Percentiles rank a stretch among this genome's conserved stretches.
Conservation (phyloP, 345 rosid species). For the Linum tenue region DNA sequence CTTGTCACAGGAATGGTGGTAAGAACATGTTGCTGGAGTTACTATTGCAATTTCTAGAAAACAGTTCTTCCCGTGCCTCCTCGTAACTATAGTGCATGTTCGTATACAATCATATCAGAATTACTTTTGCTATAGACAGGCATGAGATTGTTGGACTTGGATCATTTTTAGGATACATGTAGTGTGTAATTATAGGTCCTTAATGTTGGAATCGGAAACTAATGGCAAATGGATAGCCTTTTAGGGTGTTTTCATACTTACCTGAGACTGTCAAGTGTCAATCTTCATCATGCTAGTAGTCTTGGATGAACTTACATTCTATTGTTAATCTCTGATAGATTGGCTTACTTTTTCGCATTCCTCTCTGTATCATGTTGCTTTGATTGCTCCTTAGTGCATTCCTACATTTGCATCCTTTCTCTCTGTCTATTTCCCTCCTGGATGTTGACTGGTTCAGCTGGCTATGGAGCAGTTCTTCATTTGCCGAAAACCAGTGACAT, state of each 20-base stretch:
- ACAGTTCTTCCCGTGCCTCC: neutral
- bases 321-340: neutral
- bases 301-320: neutral
- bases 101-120: neutral
- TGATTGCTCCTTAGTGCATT: neutral
- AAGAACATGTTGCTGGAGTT: constrained; percentile 12
- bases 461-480: neutral
- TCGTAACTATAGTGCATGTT: neutral
- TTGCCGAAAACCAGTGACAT: neutral
- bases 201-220: neutral
- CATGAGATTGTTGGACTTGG: neutral
- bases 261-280: neutral
- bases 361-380: neutral
- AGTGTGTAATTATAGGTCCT: neutral
- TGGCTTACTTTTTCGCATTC: neutral
- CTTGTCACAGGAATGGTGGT: constrained; percentile 82
- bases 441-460: neutral
- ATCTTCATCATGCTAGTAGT: neutral
- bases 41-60: constrained; percentile 1
- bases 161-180: neutral
- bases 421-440: neutral
- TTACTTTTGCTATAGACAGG: neutral
- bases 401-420: neutral
- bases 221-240: neutral
- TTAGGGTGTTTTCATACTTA: neutral